Conservation (phyloP, 176 grass and related monocot species). For the Lolium multiflorum region DNA sequence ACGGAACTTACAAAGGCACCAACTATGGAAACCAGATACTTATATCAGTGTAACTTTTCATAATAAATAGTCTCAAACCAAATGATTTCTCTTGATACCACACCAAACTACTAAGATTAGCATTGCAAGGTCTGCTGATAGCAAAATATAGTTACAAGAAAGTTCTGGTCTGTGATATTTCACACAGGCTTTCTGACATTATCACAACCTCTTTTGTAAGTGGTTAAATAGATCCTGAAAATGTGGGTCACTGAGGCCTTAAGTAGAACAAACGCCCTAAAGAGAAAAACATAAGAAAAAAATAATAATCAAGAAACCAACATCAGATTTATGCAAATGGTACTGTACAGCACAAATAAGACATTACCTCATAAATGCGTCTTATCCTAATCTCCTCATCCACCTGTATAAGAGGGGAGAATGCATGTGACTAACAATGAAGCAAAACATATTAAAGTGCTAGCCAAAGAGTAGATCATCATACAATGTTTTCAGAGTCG, state of each 20-base stretch:
- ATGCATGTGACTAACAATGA: not conserved
- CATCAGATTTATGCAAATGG: not conserved
- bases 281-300: not conserved
- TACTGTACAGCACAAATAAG: not conserved
- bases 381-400: not conserved
- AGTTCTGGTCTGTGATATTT: not conserved
- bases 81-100: not conserved
- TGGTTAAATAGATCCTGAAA: not conserved
- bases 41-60: not conserved
- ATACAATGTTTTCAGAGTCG: conserved; percentile 10
- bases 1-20: not conserved
- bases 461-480: not conserved
- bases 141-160: not conserved
- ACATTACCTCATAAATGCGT: not conserved
- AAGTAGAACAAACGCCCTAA: no score
- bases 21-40: not conserved
- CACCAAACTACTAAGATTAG: not conserved
- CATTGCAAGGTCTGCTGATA: not conserved
- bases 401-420: not conserved
- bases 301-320: not conserved
- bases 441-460: not conserved
- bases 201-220: not conserved
- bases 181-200: not conserved
- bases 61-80: not conserved
- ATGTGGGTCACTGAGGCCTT: not conserved